These are phyloP conservation scores for Hericium rajendrae DNA, from an alignment of 768 basidiomycete species.

Conservation along the genomic window DNA sequence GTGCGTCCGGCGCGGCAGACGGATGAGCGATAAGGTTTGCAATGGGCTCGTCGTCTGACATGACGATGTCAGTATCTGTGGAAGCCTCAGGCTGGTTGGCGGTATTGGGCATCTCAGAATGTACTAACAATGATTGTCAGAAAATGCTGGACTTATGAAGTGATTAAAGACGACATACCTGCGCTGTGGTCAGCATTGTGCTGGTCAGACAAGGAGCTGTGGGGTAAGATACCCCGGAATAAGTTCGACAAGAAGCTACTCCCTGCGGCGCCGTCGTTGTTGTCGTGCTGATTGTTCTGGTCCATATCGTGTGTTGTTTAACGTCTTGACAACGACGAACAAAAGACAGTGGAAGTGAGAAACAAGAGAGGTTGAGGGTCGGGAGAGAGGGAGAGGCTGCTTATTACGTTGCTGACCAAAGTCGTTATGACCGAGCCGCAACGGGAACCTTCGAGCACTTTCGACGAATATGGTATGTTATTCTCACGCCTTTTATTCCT, in stretches of 20 bases:
- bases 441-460: not conserved
- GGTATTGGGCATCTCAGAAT: too few relatives aligned
- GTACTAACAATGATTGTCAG: too few relatives aligned
- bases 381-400: not conserved
- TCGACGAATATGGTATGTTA: not conserved
- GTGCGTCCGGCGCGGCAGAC: too few relatives aligned
- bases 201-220: conserved; percentile 32
- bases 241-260: not conserved
- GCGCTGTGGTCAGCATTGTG: too few relatives aligned
- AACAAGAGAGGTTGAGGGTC: not conserved
- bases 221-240: conserved; percentile 47
- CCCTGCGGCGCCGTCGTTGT: not conserved
- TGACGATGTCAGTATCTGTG: too few relatives aligned
- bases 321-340: not conserved
- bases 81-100: too few relatives aligned
- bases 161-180: too few relatives aligned
- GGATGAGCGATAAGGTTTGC: too few relatives aligned
- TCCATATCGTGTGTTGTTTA: not conserved
- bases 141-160: too few relatives aligned
- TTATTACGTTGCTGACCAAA: not conserved
- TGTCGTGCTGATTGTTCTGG: not conserved
- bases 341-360: not conserved
- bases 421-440: not conserved
- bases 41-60: too few relatives aligned
- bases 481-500: not conserved